phyloP scores from a whole-genome alignment of 805 yeast species.

The Tetrapisispora namnaoensis region DNA sequence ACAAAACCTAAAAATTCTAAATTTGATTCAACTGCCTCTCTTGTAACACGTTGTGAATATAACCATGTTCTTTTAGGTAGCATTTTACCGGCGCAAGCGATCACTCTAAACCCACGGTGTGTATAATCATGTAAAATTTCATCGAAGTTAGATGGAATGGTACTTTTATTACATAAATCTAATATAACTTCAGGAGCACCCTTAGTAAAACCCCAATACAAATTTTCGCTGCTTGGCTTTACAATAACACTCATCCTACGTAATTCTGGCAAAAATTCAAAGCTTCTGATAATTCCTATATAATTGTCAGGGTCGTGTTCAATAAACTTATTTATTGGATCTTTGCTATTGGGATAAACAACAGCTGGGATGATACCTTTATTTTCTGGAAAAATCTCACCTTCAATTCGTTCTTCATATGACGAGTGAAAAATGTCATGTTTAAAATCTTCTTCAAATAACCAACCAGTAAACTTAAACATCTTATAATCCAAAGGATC shows the following conservation, averaged over 20 bases:
- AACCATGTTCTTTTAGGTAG: conserved; percentile 37
- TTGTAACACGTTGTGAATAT: conserved; percentile 39
- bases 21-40: conserved; percentile 62
- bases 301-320: conserved; percentile 30
- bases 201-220: conserved; percentile 56
- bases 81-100: conserved; percentile 76
- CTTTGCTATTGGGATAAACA: conserved; percentile 33
- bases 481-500: conserved; percentile 91
- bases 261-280: conserved; percentile 75
- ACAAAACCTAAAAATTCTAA: conserved; percentile 79
- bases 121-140: conserved; percentile 75
- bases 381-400: conserved; percentile 34
- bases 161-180: conserved; percentile 59
- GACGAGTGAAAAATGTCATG: conserved; percentile 30
- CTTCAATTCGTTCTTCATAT: conserved; percentile 33
- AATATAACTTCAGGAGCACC: conserved; percentile 96
- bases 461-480: conserved; percentile 84
- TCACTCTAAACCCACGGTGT: conserved; percentile 88
- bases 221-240: conserved; percentile 34
- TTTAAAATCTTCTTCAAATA: conserved; percentile 55
- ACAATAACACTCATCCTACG: conserved; percentile 87
- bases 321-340: conserved; percentile 27
- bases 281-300: conserved; percentile 43
- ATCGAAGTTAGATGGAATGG: conserved; percentile 68
- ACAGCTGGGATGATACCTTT: conserved; percentile 39